Percentiles rank a stretch among this genome's conserved stretches.
phyloP scores from a whole-genome alignment of 2,329 filamentous ascomycete genomes.

The Sporothrix pseudoabietina region DNA sequence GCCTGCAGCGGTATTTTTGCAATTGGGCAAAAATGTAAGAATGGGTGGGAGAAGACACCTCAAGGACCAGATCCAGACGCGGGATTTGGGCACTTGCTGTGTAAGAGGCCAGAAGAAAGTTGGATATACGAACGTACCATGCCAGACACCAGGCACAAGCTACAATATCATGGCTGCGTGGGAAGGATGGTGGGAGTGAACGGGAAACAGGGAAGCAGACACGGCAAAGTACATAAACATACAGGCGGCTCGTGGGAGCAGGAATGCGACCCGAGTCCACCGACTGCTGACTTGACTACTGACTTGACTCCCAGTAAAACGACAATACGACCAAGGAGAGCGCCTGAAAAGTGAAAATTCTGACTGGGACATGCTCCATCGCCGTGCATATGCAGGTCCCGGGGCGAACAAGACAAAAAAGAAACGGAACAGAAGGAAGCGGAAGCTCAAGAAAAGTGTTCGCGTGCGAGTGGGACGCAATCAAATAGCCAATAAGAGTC shows the following conservation, averaged over 20 bases:
- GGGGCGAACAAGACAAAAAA: background rate
- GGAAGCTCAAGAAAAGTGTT: background rate
- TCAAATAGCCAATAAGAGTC: constrained; percentile 12
- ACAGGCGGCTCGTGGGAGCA: background rate
- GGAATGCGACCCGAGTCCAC: constrained; percentile 7
- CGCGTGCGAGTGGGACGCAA: background rate
- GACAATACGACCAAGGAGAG: constrained; percentile 11
- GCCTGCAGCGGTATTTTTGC: constrained; percentile 8
- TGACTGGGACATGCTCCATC: constrained; percentile 18
- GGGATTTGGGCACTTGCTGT: background rate
- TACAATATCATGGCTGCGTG: background rate
- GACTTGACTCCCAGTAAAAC: background rate
- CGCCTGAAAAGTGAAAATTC: background rate
- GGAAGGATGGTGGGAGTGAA: background rate
- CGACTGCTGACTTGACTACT: background rate
- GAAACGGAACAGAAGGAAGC: background rate
- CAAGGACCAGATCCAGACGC: background rate
- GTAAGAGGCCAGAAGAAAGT: background rate
- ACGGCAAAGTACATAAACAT: background rate
- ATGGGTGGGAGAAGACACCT: background rate
- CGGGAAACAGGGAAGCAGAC: background rate
- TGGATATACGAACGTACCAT: constrained; percentile 15
- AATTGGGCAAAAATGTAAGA: no score
- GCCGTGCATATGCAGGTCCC: constrained; percentile 24
- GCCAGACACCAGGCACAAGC: constrained; percentile 19